Conservation (phyloP, 1,284 basidiomycete genomes). For the Trichosporon ovoides region DNA sequence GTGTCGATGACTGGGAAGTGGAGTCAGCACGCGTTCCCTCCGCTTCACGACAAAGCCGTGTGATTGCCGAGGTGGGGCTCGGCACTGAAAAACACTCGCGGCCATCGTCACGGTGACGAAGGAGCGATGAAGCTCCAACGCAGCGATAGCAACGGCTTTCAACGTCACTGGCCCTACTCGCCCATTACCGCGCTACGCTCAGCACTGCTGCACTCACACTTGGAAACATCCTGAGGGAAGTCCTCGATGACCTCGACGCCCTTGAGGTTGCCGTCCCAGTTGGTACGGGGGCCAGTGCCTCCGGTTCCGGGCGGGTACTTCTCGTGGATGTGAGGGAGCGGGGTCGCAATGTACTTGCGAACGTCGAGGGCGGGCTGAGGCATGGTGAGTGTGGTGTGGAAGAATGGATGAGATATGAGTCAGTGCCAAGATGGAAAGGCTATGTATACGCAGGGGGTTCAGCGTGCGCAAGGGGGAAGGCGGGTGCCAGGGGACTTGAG, state of each 20-base stretch:
- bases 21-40: conserved; percentile 1
- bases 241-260: conserved; percentile 42
- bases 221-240: conserved; percentile 34
- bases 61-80: conserved; percentile 4
- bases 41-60: background rate
- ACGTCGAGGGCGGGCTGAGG: conserved; percentile 48
- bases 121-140: background rate
- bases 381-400: conserved; percentile 39
- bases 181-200: too few species aligned
- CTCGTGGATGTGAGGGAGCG: conserved; percentile 38
- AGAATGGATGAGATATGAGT: background rate
- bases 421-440: background rate
- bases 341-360: conserved; percentile 41
- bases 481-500: too few species aligned
- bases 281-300: conserved; percentile 42
- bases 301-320: conserved; percentile 48
- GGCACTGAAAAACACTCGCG: background rate
- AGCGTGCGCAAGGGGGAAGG: too few species aligned
- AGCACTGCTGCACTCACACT: conserved; percentile 36
- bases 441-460: too few species aligned
- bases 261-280: conserved; percentile 43
- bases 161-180: too few species aligned
- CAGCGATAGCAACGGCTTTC: background rate
- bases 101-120: background rate
- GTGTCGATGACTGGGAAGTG: conserved; percentile 16